Percentiles rank a stretch among this genome's conserved stretches.
Conservation (phyloP, 23 red algal genomes). For the Chondrus crispus region DNA sequence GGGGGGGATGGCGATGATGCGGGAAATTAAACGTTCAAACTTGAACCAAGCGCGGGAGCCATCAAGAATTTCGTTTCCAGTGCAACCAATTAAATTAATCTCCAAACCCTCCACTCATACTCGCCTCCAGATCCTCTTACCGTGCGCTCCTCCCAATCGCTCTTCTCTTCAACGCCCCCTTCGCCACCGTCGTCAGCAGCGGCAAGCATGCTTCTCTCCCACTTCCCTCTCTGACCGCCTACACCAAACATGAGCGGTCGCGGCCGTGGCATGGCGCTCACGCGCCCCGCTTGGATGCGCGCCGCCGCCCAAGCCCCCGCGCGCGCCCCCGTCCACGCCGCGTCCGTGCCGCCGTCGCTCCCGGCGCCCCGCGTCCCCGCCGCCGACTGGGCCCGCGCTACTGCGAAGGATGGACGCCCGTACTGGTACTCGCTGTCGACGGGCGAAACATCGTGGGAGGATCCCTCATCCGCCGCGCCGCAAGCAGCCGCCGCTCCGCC, state of each 20-base stretch:
- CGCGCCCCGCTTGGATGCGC: conserved; percentile 71
- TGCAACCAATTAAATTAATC: too few species aligned
- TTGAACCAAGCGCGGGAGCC: too few species aligned
- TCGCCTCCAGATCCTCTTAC: too few species aligned
- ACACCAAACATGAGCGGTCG: conserved; percentile 16
- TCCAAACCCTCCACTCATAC: too few species aligned
- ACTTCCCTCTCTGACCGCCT: too few species aligned
- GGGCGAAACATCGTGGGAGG: conserved; percentile 60
- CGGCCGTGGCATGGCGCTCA: conserved; percentile 64
- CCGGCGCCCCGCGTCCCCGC: background rate
- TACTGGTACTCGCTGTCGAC: conserved; percentile 64
- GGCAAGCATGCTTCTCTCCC: too few species aligned
- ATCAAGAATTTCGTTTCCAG: too few species aligned
- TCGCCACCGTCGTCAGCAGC: too few species aligned
- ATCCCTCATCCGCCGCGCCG: background rate
- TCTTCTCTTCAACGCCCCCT: too few species aligned
- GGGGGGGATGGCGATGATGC: too few species aligned
- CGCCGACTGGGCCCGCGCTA: conserved; percentile 26
- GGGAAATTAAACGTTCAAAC: too few species aligned
- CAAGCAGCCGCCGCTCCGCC: background rate
- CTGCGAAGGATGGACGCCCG: conserved; percentile 9
- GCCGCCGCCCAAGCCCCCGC: background rate
- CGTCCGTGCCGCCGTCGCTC: background rate
- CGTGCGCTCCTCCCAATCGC: too few species aligned
- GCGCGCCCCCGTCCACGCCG: background rate